Base-by-base conservation (phyloP, 2,329 filamentous ascomycete species). In the Trichoderma koningii region DNA sequence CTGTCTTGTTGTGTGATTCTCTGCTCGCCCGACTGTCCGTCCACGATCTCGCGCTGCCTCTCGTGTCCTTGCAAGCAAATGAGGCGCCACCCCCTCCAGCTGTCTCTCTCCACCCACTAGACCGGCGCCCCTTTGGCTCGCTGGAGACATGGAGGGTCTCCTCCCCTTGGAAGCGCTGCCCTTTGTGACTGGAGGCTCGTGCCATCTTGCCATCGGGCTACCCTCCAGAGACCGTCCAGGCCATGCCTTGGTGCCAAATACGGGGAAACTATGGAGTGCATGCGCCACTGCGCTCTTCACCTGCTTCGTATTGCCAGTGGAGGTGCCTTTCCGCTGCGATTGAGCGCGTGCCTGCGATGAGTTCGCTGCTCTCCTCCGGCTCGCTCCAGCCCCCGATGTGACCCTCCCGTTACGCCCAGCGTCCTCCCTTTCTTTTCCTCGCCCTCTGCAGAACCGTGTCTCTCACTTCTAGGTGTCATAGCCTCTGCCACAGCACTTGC, bases 241-340 rank as follows among this genome's bases (percentile, higher is more conserved):
- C 30, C 56, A 44, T 38, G 34, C 34, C 41, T 53, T 45, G 50
- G 41, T 48, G 38, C 50, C 60, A 55, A 44, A 41, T 56, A 64
- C 61, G 42, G 52, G 44, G 34, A n/a, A 47, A 53, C 41, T 23
- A 45, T 47, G 61, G 61, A 47, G 41, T 53, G 9, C 60, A 53
- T 47, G 50, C 60, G 51, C 44, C 21, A 26, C 45, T 51, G 62
- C 34, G 30, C 9, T 52, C 19, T 64, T 64, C 41, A 48, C 52
- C 19, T 51, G 30, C 62, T 64, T 64, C 62, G 59, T 63, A 63
- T 63, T 63, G 59, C 59, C 9, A 9, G n/a, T n/a, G n/a, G n/a
- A n/a, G 30, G 2, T 47, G 41, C 26, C 17, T 30, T n/a, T 44
- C 23, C 23, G 19, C 23, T 34, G 55, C 56, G 19, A n/a, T 50